Percentiles rank a stretch among this genome's conserved stretches.
These are phyloP conservation scores for Mycena floridula DNA, from an alignment of 768 basidiomycete genomes.

Conservation along the genomic window DNA sequence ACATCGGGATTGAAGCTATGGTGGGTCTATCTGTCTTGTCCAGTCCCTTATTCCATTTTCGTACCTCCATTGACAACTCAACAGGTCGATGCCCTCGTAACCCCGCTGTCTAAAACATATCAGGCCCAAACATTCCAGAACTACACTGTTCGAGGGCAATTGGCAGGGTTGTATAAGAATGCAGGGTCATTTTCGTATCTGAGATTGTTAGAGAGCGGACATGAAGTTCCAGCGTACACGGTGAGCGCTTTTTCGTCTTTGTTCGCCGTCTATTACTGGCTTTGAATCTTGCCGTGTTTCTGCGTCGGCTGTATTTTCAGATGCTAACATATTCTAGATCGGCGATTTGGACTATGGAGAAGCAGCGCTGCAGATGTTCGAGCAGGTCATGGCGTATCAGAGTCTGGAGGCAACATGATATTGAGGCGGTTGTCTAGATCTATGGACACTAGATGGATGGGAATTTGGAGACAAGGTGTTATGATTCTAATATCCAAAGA, in stretches of 20 bases:
- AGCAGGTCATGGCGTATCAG: slow-evolving; percentile 15
- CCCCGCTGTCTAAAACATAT: slow-evolving; percentile 36
- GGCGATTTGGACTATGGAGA: slow-evolving; percentile 12
- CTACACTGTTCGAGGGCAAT: slow-evolving; percentile 44
- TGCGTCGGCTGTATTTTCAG: no score
- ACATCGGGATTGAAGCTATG: slow-evolving; percentile 51
- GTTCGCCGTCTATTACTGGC: neutral
- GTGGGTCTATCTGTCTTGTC: slow-evolving; percentile 18
- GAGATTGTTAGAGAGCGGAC: neutral
- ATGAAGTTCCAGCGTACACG: neutral
- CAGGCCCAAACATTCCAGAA: slow-evolving; percentile 35
- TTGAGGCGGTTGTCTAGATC: no score
- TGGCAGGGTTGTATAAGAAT: neutral
- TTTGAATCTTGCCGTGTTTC: slow-evolving; percentile 22
- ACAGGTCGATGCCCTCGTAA: slow-evolving; percentile 43
- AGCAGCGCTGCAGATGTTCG: slow-evolving; percentile 18
- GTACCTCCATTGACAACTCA: neutral
- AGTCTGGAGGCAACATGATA: slow-evolving; percentile 7
- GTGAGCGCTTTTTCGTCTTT: neutral
- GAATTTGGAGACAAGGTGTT: no score
- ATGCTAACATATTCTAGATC: no score
- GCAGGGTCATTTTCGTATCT: neutral
- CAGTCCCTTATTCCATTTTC: neutral
- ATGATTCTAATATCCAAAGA: no score
- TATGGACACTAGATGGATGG: no score